Evolutionary conservation across 257 asterid species (phyloP).

Genomic region (Pogostemon cablin): DNA sequence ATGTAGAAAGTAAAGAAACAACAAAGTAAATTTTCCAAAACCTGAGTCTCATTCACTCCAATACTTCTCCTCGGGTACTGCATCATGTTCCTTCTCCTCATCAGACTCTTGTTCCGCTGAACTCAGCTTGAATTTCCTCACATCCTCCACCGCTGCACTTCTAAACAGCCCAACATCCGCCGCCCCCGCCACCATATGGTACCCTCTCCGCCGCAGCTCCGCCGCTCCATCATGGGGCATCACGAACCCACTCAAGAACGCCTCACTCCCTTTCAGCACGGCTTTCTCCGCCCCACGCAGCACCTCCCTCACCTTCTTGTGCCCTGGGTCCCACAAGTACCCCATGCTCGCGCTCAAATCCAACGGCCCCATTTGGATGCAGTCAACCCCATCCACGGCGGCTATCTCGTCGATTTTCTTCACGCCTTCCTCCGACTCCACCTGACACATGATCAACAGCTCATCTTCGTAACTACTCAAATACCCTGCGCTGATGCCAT

Average conservation of each 20-base stretch:
- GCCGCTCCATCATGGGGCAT: constrained; percentile 70
- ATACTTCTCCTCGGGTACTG: constrained; percentile 60
- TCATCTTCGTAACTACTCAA: constrained; percentile 67
- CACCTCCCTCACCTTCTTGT: constrained; percentile 73
- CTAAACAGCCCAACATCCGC: constrained; percentile 69
- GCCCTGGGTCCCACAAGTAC: constrained; percentile 85
- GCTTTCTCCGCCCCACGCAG: constrained; percentile 65
- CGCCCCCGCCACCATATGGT: constrained; percentile 77
- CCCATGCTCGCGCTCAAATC: constrained; percentile 91
- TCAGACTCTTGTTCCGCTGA: constrained; percentile 31
- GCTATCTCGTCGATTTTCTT: constrained; percentile 67
- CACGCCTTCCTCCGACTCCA: constrained; percentile 66
- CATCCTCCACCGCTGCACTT: constrained; percentile 71
- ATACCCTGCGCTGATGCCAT: constrained; percentile 76
- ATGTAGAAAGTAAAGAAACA: not conserved
- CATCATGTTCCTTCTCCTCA: constrained; percentile 31
- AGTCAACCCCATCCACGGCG: constrained; percentile 74
- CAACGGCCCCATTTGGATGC: constrained; percentile 87
- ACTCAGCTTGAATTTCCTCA: constrained; percentile 55
- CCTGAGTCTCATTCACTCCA: constrained; percentile 63
- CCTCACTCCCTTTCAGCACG: constrained; percentile 49
- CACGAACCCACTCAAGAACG: constrained; percentile 72
- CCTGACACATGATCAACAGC: constrained; percentile 78
- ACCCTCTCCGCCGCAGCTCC: constrained; percentile 65
- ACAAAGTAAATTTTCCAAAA: not conserved